Conservation (phyloP, 768 basidiomycete species). For the Bullera alba region DNA sequence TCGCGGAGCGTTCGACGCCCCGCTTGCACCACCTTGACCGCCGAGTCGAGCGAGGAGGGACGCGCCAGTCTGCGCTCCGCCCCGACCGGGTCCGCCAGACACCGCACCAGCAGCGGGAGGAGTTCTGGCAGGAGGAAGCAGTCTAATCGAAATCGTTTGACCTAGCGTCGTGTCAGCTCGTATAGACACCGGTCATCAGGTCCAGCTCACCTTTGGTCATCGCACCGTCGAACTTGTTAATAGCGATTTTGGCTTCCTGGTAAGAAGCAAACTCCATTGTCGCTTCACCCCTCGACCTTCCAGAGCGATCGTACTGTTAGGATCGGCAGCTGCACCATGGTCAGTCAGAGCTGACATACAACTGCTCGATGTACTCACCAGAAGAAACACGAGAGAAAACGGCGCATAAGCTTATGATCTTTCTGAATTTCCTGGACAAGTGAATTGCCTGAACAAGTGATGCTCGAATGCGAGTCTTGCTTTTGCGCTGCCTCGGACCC, state of each 20-base stretch:
- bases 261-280: slow-evolving; percentile 70
- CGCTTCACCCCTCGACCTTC: slow-evolving; percentile 79
- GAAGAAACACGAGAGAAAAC: slow-evolving; percentile 34
- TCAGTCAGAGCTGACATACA: not conserved
- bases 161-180: slow-evolving; percentile 13
- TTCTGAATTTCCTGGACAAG: slow-evolving; percentile 8
- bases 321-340: slow-evolving; percentile 45
- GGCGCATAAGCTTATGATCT: slow-evolving; percentile 18
- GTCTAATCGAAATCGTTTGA: slow-evolving; percentile 38
- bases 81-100: slow-evolving; percentile 1
- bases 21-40: slow-evolving; percentile 1
- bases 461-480: not conserved
- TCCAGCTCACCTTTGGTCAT: slow-evolving; percentile 67
- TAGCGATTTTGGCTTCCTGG: slow-evolving; percentile 72
- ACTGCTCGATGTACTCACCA: slow-evolving; percentile 10
- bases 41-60: slow-evolving; percentile 33
- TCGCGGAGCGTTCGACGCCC: slow-evolving; percentile 13
- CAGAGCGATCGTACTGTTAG: slow-evolving; percentile 98
- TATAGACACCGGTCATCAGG: not conserved
- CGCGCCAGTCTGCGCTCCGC: slow-evolving; percentile 13
- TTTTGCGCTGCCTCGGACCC: not conserved
- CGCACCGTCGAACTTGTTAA: slow-evolving; percentile 76
- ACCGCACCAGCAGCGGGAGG: slow-evolving; percentile 9
- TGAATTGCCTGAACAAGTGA: not conserved
- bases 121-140: slow-evolving; percentile 21